Base-by-base conservation (phyloP, 768 basidiomycete species). In the Polyporus arcularius region DNA sequence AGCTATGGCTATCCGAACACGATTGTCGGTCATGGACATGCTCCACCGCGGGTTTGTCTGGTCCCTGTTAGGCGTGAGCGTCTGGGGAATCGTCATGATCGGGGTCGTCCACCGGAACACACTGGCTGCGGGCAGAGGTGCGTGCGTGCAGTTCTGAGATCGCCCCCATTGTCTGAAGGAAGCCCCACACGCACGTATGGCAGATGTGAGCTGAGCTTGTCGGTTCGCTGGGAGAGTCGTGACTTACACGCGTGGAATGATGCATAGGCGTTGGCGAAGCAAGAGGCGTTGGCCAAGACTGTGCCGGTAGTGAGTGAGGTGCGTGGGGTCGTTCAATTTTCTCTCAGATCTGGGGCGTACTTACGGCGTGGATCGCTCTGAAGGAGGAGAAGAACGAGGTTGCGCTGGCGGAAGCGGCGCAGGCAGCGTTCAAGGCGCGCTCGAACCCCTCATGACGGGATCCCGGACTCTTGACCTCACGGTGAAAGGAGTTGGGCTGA, bases 31-130 rank as follows among this genome's bases (percentile, higher is more conserved):
- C 15, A 61, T 78, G 55, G 84, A 85, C 68, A 71, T 80, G 49
- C 65, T 84, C 1, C 86, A 88, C 54, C 75, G 85, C 67, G 79
- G 79, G 4, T 71, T 85, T n/a, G 80, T 85, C 16, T 80, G 79
- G 62, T 78, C 82, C 16, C 76, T 85, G 8, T 78, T 80, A 4
- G 84, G 80, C 0, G 67, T 86, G 9, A 78, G 81, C 32, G 78
- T 78, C 2, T 85, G 80, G 72, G 84, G 82, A 4, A 70, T 85
- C n/a, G 79, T 73, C 28, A 78, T 82, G 68, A 82, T 83, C 21
- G 76, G 82, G 40, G 68, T 76, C 28, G 77, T 84, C 4, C 86
- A 88, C 69, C 75, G 74, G 26, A 79, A 85, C 50, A 85, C 83
- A 4, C 71, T 87, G 61, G 75, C 76, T 52, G 75, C 79, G 55